phyloP scores from a whole-genome alignment of 352 stramenopile genomes.

The Phytophthora aleatoria region DNA sequence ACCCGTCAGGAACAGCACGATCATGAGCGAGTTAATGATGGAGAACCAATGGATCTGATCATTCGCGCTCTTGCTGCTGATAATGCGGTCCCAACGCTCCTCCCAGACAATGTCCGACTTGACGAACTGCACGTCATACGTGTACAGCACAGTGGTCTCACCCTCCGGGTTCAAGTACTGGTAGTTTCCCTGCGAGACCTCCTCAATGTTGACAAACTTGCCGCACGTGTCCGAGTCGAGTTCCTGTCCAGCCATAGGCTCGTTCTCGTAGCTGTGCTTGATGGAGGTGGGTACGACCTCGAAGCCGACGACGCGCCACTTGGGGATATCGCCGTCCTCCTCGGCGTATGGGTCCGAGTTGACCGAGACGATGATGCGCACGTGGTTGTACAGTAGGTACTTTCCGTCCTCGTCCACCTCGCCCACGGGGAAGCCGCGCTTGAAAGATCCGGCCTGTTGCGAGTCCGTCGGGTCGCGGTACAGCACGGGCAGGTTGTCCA shows the following conservation, averaged over 20 bases:
- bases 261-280: constrained; percentile 90
- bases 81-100: constrained; percentile 99
- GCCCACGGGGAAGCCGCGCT: constrained; percentile 93
- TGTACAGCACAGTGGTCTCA: constrained; percentile 95
- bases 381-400: constrained; percentile 98
- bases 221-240: constrained; percentile 83
- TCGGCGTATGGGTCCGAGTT: constrained; percentile 85
- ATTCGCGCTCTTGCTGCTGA: constrained; percentile 94
- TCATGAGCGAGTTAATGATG: constrained; percentile 99
- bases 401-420: constrained; percentile 91
- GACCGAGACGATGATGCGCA: constrained; percentile 95
- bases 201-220: constrained; percentile 90
- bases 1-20: constrained; percentile 99
- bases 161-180: constrained; percentile 77
- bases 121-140: constrained; percentile 98
- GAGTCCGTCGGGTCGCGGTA: constrained; percentile 82
- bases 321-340: constrained; percentile 51
- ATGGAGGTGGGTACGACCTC: constrained; percentile 97
- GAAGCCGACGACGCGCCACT: constrained; percentile 95
- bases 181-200: constrained; percentile 82
- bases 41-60: constrained; percentile 99
- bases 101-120: constrained; percentile 95
- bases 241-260: constrained; percentile 79
- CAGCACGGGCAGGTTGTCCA: constrained; percentile 92
- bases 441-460: constrained; percentile 75